Percentiles rank a stretch among this genome's conserved stretches.
Evolutionary conservation across 2,329 filamentous ascomycete genomes (phyloP).

Genomic region (Nothophaeocryptopus gaeumannii): DNA sequence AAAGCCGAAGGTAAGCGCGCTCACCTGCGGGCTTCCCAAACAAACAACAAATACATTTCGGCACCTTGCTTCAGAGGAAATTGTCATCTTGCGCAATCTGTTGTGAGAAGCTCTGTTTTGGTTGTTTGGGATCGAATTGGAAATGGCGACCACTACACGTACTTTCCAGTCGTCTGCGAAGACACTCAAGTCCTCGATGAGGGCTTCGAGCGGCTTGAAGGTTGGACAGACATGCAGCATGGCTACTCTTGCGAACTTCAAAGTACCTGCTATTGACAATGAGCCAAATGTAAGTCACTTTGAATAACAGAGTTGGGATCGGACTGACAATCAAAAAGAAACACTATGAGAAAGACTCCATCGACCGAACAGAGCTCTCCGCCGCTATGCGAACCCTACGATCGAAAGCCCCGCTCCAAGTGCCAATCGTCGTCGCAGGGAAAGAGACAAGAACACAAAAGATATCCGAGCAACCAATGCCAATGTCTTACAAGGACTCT

Average conservation of each 20-base stretch:
- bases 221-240: slow-evolving; percentile 27
- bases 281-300: slow-evolving; percentile 79
- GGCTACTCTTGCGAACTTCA: slow-evolving; percentile 76
- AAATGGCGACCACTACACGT: slow-evolving; percentile 11
- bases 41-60: neutral
- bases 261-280: slow-evolving; percentile 80
- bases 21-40: slow-evolving; percentile 6
- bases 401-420: slow-evolving; percentile 66
- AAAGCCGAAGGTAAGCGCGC: slow-evolving; percentile 14
- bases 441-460: slow-evolving; percentile 60
- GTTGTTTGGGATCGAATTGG: too few relatives aligned
- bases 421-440: slow-evolving; percentile 81
- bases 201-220: slow-evolving; percentile 11
- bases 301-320: neutral
- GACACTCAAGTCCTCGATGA: slow-evolving; percentile 12
- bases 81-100: too few relatives aligned
- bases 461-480: slow-evolving; percentile 72
- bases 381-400: slow-evolving; percentile 70
- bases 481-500: slow-evolving; percentile 70
- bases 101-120: too few relatives aligned
- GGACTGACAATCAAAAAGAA: slow-evolving; percentile 56
- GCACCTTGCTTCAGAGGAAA: too few relatives aligned
- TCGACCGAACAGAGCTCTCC: slow-evolving; percentile 72
- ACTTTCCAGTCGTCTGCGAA: slow-evolving; percentile 8
- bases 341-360: slow-evolving; percentile 80